Evolutionary conservation across 2,329 filamentous ascomycete species (phyloP).

Genomic region (Ascosphaera pollenicola): DNA sequence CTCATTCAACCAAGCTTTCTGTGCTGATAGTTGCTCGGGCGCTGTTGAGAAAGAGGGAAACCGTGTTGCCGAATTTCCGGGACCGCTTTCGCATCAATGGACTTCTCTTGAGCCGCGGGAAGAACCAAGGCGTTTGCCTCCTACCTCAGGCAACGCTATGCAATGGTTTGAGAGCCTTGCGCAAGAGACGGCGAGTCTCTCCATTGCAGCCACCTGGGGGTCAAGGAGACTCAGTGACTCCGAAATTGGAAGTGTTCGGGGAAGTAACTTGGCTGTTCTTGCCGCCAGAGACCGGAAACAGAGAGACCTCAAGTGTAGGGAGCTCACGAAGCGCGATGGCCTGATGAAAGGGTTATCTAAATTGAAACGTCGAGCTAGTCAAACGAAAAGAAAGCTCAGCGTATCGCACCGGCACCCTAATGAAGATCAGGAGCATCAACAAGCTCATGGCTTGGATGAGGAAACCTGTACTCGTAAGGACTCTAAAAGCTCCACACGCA

Average conservation of each 20-base stretch:
- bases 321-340: too few species aligned
- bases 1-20: conserved; percentile 16
- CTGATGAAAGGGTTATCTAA: too few species aligned
- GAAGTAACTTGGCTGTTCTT: conserved; percentile 19
- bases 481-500: too few species aligned
- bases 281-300: conserved; percentile 12
- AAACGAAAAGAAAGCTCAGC: too few species aligned
- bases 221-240: conserved; percentile 28
- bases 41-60: conserved; percentile 6
- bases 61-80: conserved; percentile 5
- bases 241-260: conserved; percentile 26
- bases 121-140: conserved; percentile 22
- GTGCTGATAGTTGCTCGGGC: conserved; percentile 6
- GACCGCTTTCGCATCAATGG: conserved; percentile 3
- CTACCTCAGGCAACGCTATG: conserved; percentile 33
- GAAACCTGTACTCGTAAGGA: too few species aligned
- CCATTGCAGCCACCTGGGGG: conserved; percentile 32
- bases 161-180: conserved; percentile 27
- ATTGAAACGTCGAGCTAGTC: too few species aligned
- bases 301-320: conserved; percentile 1
- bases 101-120: conserved; percentile 1
- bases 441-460: too few species aligned
- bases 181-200: conserved; percentile 30
- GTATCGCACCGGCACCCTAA: too few species aligned
- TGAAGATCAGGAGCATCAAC: too few species aligned